Conservation (phyloP, 1,139 yeast species). For the Pichia norvegensis region DNA sequence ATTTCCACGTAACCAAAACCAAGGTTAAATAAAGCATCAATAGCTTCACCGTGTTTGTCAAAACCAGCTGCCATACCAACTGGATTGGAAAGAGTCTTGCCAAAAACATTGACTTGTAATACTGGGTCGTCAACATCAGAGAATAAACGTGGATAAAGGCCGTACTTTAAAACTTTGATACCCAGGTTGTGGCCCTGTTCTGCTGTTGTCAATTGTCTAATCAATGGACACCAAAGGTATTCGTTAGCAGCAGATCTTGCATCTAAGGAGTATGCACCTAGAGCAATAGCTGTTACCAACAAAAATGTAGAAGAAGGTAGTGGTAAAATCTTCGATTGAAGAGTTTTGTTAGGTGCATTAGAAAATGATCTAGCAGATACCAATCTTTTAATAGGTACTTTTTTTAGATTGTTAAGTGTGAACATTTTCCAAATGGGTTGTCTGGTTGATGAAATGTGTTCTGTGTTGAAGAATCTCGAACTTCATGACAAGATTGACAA, state of each 20-base stretch:
- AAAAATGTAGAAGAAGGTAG: background rate
- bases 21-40: conserved; percentile 65
- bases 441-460: background rate
- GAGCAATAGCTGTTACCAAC: conserved; percentile 20
- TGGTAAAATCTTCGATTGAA: background rate
- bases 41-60: conserved; percentile 92
- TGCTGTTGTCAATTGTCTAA: conserved; percentile 67
- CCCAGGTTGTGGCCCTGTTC: conserved; percentile 82
- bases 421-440: background rate
- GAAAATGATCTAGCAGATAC: background rate
- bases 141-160: conserved; percentile 55
- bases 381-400: background rate
- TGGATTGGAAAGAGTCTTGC: conserved; percentile 59
- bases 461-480: background rate
- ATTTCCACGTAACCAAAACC: conserved; percentile 91
- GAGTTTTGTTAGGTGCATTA: background rate
- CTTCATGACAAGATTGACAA: background rate
- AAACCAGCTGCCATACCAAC: conserved; percentile 94
- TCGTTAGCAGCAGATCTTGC: conserved; percentile 81
- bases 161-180: conserved; percentile 58
- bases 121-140: conserved; percentile 48
- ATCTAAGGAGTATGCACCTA: conserved; percentile 39
- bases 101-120: conserved; percentile 58
- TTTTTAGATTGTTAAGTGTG: background rate
- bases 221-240: conserved; percentile 67